Base-by-base conservation (phyloP, 441 rosid genomes). In the Cnidoscolus chayamansa region DNA sequence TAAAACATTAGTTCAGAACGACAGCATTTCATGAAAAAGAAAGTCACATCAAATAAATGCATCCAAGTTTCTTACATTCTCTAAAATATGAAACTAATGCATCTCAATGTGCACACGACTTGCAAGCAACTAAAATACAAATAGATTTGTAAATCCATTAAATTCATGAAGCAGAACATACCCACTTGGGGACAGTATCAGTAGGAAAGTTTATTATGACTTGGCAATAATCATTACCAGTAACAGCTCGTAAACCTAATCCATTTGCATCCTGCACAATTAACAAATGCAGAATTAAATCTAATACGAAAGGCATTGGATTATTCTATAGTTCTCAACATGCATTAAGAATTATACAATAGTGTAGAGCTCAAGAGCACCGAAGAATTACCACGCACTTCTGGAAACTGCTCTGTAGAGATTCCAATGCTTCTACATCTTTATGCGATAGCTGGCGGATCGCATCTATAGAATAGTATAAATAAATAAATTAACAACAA, bases 151-250 rank as follows among this genome's bases (percentile, higher is more conserved):
- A 72, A 72, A 65, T 15, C n/a, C 57, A 47, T 63, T 1, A 61
- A 65, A 62, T 35, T 5, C 19, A 13, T 37, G 11, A 60, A 43
- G 15, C 15, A 74, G 62, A 73, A 64, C 80, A 70, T 81, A 95
- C 97, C 97, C 99, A 91, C 88, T 91, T 89, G 49, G 99, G 88
- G 19, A 85, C 82, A 12, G 99, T 95, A 54, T 86, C 91, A 12
- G 58, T 81, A 11, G 97, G 97, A 76, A 91, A 95, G 54, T 80
- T 83, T 53, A 95, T 40, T 40, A 40, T 40, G 43, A 89, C 86
- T 78, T 81, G 79, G 72, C 99, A 95, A 48, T 87, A 74, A 84
- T 88, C 90, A 64, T 77, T 84, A 69, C 91, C 95, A 68, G 77
- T 70, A 56, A 79, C 74, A 70, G 97, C 96, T 79, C 83, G 81